Conservation (phyloP, 805 yeast genomes). For the Wickerhamiella spandovensis region DNA sequence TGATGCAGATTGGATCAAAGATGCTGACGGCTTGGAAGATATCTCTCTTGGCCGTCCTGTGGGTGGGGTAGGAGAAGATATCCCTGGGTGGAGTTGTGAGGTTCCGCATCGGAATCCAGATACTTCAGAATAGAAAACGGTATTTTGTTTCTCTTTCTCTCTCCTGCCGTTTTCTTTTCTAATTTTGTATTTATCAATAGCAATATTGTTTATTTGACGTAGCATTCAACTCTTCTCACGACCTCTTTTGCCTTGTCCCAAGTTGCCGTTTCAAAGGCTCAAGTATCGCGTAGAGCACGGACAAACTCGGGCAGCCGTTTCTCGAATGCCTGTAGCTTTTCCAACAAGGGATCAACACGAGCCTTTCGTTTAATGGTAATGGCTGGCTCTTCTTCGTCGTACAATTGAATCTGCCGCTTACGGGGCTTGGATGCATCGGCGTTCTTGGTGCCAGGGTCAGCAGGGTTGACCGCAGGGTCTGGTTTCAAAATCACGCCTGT, state of each 20-base stretch:
- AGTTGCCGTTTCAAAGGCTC: no score
- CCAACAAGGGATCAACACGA: neutral
- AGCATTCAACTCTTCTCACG: no score
- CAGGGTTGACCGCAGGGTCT: neutral
- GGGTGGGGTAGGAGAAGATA: constrained; percentile 74
- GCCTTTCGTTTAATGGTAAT: neutral
- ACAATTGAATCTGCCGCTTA: constrained; percentile 17
- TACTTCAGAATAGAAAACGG: neutral
- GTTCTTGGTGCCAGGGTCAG: no score
- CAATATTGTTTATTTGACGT: constrained; percentile 19
- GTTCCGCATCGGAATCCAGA: constrained; percentile 18
- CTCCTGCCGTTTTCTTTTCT: neutral
- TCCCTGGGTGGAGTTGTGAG: constrained; percentile 81
- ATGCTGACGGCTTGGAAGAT: constrained; percentile 63
- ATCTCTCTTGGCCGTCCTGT: constrained; percentile 58
- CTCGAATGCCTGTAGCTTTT: neutral
- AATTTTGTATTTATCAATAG: constrained; percentile 16
- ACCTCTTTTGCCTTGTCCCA: no score
- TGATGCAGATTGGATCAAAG: constrained; percentile 70
- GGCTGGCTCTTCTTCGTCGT: constrained; percentile 25
- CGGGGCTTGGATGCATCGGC: neutral
- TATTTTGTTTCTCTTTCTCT: no score
- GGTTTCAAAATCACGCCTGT: neutral
- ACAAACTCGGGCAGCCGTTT: neutral
- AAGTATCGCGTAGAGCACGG: neutral